phyloP scores from a whole-genome alignment of 768 basidiomycete species.

The Phaeotremella fagi region DNA sequence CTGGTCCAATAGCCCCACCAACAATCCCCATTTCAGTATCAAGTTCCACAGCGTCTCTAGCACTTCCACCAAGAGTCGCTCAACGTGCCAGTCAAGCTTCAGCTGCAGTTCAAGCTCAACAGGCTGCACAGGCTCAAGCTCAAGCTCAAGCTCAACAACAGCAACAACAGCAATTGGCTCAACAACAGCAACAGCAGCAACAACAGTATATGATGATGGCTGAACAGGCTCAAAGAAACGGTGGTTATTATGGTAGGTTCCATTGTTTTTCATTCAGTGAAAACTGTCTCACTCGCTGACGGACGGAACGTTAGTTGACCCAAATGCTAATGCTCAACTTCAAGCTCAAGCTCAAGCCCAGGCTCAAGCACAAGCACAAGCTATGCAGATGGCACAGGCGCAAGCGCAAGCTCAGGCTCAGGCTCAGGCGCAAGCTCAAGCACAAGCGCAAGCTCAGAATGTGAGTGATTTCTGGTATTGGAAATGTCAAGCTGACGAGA shows the following conservation, averaged over 20 bases:
- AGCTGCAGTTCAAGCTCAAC: conserved; percentile 39
- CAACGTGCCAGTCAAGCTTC: conserved; percentile 31
- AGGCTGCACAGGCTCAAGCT: conserved; percentile 18
- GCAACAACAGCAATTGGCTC: conserved; percentile 10
- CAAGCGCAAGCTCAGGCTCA: conserved; percentile 30
- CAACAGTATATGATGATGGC: conserved; percentile 38
- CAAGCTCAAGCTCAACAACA: conserved; percentile 24
- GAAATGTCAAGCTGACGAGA: conserved; percentile 4
- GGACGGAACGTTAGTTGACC: conserved; percentile 12
- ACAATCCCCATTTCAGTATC: conserved; percentile 34
- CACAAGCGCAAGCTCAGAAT: conserved; percentile 18
- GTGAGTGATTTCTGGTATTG: conserved; percentile 14
- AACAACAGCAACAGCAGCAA: conserved; percentile 14
- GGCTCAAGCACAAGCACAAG: conserved; percentile 34
- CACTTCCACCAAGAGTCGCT: conserved; percentile 37
- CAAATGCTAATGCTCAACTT: conserved; percentile 24
- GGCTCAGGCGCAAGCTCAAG: conserved; percentile 30
- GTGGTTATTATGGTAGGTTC: conserved; percentile 34
- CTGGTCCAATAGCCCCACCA: conserved; percentile 40
- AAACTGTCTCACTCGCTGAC: too few relatives aligned
- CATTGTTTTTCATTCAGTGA: too few relatives aligned
- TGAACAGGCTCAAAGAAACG: conserved; percentile 26
- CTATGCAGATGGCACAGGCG: conserved; percentile 39
- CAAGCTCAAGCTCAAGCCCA: conserved; percentile 37
- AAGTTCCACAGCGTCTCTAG: conserved; percentile 32